These are phyloP conservation scores for Deinandra increscens DNA, from an alignment of 129 eudicot species.

Conservation along the genomic window DNA sequence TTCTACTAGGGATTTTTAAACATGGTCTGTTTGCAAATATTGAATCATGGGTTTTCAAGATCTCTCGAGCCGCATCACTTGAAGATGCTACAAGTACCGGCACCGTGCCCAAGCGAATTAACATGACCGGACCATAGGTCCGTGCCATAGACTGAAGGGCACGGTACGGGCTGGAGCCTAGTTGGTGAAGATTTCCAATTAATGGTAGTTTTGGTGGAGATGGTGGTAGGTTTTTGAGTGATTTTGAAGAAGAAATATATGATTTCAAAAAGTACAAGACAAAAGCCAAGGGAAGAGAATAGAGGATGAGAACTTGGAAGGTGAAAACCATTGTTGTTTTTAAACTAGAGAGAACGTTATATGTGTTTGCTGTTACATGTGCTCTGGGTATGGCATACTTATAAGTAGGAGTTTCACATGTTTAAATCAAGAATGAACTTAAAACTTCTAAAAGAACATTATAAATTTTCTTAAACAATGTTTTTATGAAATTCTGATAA, in stretches of 20 bases:
- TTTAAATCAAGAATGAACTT: too few relatives aligned
- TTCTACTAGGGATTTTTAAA: background rate
- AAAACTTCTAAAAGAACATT: too few relatives aligned
- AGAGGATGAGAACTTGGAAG: background rate
- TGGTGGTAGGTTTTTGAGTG: background rate
- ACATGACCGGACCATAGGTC: background rate
- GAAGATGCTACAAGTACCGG: slow-evolving; percentile 2
- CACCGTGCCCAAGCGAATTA: background rate
- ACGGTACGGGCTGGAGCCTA: slow-evolving; percentile 7
- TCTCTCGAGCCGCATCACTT: background rate
- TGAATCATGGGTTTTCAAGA: slow-evolving; percentile 3
- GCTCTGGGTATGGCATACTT: too few relatives aligned
- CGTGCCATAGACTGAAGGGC: background rate
- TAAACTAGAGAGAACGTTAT: too few relatives aligned
- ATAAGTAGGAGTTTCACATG: too few relatives aligned
- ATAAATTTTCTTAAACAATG: too few relatives aligned
- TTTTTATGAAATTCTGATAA: too few relatives aligned
- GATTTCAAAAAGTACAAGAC: background rate
- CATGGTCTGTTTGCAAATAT: background rate
- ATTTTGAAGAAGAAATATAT: background rate
- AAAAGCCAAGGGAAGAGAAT: background rate
- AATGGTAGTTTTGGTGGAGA: slow-evolving; percentile 7
- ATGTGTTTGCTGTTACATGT: too few relatives aligned
- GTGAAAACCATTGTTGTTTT: background rate
- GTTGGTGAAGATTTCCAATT: slow-evolving; percentile 5